These are phyloP conservation scores for Collybia nuda DNA, from an alignment of 768 basidiomycete genomes.

Conservation along the genomic window DNA sequence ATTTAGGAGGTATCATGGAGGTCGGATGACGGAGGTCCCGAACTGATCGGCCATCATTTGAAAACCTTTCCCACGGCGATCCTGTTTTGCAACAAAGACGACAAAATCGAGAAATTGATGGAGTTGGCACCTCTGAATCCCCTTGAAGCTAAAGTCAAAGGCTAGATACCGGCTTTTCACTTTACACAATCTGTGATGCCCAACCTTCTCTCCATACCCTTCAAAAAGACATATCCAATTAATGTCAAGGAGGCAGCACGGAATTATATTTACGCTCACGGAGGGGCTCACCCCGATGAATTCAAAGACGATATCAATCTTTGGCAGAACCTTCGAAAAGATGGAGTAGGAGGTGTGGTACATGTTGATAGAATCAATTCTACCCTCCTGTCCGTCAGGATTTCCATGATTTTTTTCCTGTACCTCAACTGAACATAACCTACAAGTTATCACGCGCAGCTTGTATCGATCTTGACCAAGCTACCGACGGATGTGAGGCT, in stretches of 20 bases:
- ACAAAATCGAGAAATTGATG: too few species aligned
- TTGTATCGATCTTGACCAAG: conserved; percentile 80
- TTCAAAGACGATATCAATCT: conserved; percentile 74
- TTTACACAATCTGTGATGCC: conserved; percentile 46
- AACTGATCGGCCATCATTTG: too few species aligned
- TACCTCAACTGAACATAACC: conserved; percentile 7
- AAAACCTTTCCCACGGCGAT: too few species aligned
- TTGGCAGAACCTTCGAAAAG: conserved; percentile 69
- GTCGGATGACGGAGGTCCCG: too few species aligned
- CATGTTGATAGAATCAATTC: conserved; percentile 57
- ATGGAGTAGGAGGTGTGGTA: conserved; percentile 45
- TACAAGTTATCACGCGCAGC: conserved; percentile 86
- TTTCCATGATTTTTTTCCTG: not conserved
- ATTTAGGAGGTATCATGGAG: too few species aligned
- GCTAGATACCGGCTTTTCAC: too few species aligned
- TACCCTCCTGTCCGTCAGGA: conserved; percentile 53
- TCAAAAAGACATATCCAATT: conserved; percentile 65
- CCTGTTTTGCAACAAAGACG: too few species aligned
- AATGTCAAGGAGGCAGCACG: conserved; percentile 56
- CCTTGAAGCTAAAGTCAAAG: too few species aligned
- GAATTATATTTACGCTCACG: conserved; percentile 66
- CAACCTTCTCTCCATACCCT: conserved; percentile 73
- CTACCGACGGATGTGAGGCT: conserved; percentile 71
- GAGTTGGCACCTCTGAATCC: too few species aligned
- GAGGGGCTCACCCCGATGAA: conserved; percentile 79